A percentile compares a stretch with the other conserved stretches of the same genome.
Conservation (phyloP, 805 yeast species). For the Zygosaccharomyces pseudorouxii region DNA sequence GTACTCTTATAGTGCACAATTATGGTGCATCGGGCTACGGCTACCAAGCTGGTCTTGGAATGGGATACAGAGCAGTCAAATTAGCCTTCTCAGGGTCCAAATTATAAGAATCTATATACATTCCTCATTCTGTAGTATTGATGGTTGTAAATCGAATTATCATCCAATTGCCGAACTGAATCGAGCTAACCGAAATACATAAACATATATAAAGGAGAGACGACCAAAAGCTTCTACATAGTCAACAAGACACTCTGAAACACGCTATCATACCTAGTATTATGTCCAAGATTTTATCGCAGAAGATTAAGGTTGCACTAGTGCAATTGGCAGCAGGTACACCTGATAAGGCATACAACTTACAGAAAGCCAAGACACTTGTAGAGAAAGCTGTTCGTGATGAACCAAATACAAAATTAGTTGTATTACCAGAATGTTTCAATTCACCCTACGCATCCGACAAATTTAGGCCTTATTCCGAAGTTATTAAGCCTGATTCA, state of each 20-base stretch:
- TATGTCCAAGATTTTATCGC: conserved; percentile 24
- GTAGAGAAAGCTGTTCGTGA: conserved; percentile 56
- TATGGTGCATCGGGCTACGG: conserved; percentile 70
- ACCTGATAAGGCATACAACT: conserved; percentile 71
- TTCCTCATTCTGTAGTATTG: neutral
- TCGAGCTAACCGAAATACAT: neutral
- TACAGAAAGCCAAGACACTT: conserved; percentile 59
- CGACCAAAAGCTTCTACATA: neutral
- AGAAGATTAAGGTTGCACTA: conserved; percentile 71
- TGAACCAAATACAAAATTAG: conserved; percentile 61
- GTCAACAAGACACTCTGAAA: neutral
- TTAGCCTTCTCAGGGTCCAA: conserved; percentile 11
- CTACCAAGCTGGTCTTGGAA: conserved; percentile 62
- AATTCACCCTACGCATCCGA: conserved; percentile 90
- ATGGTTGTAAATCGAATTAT: neutral
- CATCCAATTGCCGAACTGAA: neutral
- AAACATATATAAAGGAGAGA: neutral
- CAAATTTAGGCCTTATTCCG: conserved; percentile 85
- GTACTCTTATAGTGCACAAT: conserved; percentile 53
- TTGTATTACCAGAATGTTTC: conserved; percentile 93
- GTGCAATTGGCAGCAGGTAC: conserved; percentile 72
- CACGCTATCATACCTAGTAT: neutral
- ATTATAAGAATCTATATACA: neutral
- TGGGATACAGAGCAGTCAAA: conserved; percentile 47
- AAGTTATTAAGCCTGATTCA: conserved; percentile 67